These are phyloP conservation scores for Nicotiana noctiflora DNA, from an alignment of 257 asterid species.

Conservation along the genomic window DNA sequence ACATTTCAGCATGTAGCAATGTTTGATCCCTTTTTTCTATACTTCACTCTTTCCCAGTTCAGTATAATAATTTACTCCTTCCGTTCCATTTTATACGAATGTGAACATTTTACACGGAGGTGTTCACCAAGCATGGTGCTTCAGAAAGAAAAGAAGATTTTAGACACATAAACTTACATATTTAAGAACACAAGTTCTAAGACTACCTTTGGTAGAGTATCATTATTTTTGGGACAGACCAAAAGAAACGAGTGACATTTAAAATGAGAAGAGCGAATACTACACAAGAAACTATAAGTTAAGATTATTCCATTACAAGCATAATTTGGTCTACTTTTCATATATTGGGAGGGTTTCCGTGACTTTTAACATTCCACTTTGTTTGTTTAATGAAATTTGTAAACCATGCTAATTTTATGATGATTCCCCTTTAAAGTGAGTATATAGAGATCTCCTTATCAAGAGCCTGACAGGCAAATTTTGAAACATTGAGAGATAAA, in stretches of 20 bases:
- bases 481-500: too few species aligned
- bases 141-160: neutral
- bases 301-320: neutral
- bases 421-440: too few species aligned
- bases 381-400: neutral
- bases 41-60: conserved; percentile 2
- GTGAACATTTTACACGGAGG: neutral
- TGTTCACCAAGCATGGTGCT: neutral
- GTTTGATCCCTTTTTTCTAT: neutral
- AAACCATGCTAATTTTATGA: too few species aligned
- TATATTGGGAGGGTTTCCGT: neutral
- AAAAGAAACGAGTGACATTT: neutral
- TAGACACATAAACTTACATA: neutral
- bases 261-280: neutral
- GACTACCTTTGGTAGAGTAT: too few species aligned
- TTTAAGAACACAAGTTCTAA: too few species aligned
- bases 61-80: neutral
- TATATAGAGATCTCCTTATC: too few species aligned
- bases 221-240: neutral
- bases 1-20: neutral
- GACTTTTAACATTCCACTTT: neutral
- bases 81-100: neutral
- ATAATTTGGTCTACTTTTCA: neutral
- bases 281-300: neutral
- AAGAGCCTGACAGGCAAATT: too few species aligned